Percentiles rank a stretch among this genome's conserved stretches.
Conservation (phyloP, 2,329 filamentous ascomycete species). For the Leptographium lundbergii region DNA sequence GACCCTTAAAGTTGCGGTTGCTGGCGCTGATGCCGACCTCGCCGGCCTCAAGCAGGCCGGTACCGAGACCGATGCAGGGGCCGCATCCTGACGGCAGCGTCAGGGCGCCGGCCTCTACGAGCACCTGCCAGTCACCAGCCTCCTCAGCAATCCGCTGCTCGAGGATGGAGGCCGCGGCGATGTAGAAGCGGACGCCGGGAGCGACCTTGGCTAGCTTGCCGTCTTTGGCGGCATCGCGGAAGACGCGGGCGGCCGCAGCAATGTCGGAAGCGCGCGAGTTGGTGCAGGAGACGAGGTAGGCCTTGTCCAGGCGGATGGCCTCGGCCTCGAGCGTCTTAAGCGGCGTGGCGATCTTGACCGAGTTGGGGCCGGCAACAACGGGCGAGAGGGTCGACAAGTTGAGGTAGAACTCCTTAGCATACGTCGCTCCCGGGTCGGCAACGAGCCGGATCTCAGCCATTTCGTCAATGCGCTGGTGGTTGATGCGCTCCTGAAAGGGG, state of each 20-base stretch:
- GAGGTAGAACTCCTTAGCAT: conserved; percentile 73
- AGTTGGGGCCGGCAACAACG: conserved; percentile 79
- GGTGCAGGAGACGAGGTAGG: conserved; percentile 83
- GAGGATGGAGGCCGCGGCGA: conserved; percentile 68
- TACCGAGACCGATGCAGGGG: conserved; percentile 68
- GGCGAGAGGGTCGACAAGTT: conserved; percentile 75
- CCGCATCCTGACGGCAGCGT: conserved; percentile 63
- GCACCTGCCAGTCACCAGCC: conserved; percentile 70
- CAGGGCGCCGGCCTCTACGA: conserved; percentile 69
- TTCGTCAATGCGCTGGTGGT: conserved; percentile 59
- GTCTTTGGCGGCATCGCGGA: conserved; percentile 60
- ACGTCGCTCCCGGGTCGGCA: conserved; percentile 66
- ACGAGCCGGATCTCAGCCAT: conserved; percentile 52
- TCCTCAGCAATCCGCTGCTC: conserved; percentile 72
- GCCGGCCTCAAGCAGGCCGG: conserved; percentile 67
- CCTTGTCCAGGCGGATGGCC: conserved; percentile 68
- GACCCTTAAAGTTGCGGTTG: conserved; percentile 85
- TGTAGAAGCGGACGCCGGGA: conserved; percentile 70
- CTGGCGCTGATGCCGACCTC: conserved; percentile 74
- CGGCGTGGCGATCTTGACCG: conserved; percentile 75
- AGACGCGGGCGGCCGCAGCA: conserved; percentile 69
- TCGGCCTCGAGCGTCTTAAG: conserved; percentile 59
- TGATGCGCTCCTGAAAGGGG: conserved; percentile 45
- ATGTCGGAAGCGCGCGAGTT: conserved; percentile 76
- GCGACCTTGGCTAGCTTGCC: conserved; percentile 59